phyloP scores from a whole-genome alignment of 352 stramenopile genomes.

The Blastocystis sp. region DNA sequence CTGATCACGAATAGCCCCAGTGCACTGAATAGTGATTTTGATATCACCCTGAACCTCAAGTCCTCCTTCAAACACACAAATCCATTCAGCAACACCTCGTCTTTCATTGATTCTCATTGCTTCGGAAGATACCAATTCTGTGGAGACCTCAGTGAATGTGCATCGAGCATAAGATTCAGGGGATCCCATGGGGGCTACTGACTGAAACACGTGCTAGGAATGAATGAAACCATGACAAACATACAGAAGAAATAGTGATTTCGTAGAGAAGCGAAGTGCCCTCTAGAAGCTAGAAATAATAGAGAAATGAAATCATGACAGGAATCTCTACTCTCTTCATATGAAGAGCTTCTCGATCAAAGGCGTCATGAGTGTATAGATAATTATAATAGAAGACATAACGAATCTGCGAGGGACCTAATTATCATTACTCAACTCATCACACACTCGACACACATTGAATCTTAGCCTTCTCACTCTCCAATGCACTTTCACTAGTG shows the following conservation, averaged over 20 bases:
- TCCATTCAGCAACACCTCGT: neutral
- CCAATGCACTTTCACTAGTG: neutral
- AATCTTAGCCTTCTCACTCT: slow-evolving; percentile 31
- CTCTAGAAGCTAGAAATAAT: neutral
- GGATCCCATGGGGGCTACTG: neutral
- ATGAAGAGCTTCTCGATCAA: neutral
- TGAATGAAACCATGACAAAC: neutral
- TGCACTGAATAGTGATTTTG: slow-evolving; percentile 43
- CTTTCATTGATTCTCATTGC: neutral
- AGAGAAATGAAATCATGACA: neutral
- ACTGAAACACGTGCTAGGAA: neutral
- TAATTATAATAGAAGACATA: slow-evolving; percentile 63
- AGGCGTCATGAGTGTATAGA: neutral
- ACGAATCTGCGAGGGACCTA: slow-evolving; percentile 47
- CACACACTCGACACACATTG: slow-evolving; percentile 22
- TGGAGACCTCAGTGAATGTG: neutral
- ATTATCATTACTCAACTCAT: neutral
- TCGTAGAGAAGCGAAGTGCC: slow-evolving; percentile 24
- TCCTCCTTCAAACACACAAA: neutral
- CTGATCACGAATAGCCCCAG: slow-evolving; percentile 31
- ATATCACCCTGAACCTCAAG: slow-evolving; percentile 30
- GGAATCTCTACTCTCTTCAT: slow-evolving; percentile 2
- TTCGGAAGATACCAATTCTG: neutral
- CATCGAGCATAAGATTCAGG: neutral
- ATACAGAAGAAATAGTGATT: neutral